phyloP scores from a whole-genome alignment of 768 basidiomycete genomes.

The Naganishia onofrii region DNA sequence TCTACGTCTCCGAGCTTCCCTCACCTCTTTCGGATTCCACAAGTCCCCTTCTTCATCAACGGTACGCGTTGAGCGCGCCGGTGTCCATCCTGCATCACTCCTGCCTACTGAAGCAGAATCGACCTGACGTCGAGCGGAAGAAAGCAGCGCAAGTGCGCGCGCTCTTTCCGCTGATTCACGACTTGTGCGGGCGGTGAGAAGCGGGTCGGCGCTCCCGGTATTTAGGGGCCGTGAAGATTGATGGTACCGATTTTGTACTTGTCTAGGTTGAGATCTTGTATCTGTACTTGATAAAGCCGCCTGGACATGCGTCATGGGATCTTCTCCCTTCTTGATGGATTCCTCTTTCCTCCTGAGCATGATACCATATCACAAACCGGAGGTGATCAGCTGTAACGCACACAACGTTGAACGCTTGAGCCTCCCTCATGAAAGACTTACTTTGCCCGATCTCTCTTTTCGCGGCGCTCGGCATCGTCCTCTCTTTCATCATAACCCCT shows the following conservation, averaged over 20 bases:
- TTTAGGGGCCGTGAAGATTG: background rate
- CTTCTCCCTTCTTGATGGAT: slow-evolving; percentile 41
- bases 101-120: background rate
- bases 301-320: slow-evolving; percentile 46
- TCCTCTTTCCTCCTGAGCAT: slow-evolving; percentile 45
- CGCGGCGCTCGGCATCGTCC: slow-evolving; percentile 45
- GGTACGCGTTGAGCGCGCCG: background rate
- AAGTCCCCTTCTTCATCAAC: slow-evolving; percentile 1
- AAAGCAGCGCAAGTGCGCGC: slow-evolving; percentile 45
- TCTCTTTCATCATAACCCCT: slow-evolving; percentile 45
- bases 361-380: background rate
- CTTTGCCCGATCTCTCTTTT: slow-evolving; percentile 36
- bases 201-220: slow-evolving; percentile 20
- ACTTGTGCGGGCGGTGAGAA: slow-evolving; percentile 30
- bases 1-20: slow-evolving; percentile 23
- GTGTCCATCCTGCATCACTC: background rate
- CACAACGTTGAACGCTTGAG: background rate
- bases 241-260: background rate
- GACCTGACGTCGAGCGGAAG: background rate
- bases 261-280: slow-evolving; percentile 16
- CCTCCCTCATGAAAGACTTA: slow-evolving; percentile 19
- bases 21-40: slow-evolving; percentile 26
- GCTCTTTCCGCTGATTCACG: slow-evolving; percentile 43
- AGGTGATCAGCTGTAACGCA: background rate
- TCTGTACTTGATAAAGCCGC: slow-evolving; percentile 36